A percentile compares a stretch with the other conserved stretches of the same genome.
phyloP scores from a whole-genome alignment of 495 filamentous ascomycete genomes.

The Amniculicola lignicola region DNA sequence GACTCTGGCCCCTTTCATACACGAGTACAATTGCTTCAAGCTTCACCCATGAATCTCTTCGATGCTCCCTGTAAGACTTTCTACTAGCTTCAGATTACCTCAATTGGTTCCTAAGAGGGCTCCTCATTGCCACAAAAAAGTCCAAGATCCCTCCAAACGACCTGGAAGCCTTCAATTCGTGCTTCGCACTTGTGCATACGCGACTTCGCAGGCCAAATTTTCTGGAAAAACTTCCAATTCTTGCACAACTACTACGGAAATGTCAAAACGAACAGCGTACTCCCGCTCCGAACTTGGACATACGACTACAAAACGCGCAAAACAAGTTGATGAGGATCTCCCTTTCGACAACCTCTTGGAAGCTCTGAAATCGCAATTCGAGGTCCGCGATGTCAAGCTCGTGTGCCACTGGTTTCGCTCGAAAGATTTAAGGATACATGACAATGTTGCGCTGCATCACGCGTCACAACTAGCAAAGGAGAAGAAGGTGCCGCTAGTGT shows the following conservation, averaged over 20 bases:
- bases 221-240: neutral
- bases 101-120: neutral
- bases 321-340: conserved; percentile 42
- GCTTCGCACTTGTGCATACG: neutral
- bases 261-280: conserved; percentile 15
- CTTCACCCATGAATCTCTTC: neutral
- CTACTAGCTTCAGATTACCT: neutral
- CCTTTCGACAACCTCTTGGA: conserved; percentile 38
- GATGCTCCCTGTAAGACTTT: neutral
- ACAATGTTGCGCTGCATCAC: conserved; percentile 43
- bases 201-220: neutral
- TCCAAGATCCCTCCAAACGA: neutral
- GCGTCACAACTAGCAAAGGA: conserved; percentile 39
- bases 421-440: conserved; percentile 47
- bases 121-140: too few relatives aligned
- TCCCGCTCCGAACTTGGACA: conserved; percentile 37
- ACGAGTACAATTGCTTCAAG: neutral
- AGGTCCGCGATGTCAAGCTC: conserved; percentile 30
- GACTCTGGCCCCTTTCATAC: neutral
- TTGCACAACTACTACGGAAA: neutral
- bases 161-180: neutral
- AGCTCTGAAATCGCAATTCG: conserved; percentile 34
- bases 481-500: conserved; percentile 38
- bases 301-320: conserved; percentile 47
- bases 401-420: conserved; percentile 46